Evolutionary conservation across 495 filamentous ascomycete genomes (phyloP), one percentile per base, ranked within the genome.

Genomic region (Tuber magnatum): DNA sequence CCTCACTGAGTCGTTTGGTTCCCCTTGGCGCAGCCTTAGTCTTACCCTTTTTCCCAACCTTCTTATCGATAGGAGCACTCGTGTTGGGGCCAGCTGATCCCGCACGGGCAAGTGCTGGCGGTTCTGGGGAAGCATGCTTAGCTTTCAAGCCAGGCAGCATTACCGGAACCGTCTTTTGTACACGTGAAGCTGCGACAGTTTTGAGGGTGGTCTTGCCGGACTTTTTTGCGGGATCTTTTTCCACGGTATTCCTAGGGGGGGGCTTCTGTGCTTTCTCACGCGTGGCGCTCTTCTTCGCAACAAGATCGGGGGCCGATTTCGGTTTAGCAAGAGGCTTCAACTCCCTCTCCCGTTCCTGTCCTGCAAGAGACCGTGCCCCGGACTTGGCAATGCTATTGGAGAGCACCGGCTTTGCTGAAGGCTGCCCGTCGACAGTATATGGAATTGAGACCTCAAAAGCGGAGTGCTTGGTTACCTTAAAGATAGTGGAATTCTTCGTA

Each of bases 401-500:
- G 12, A 65, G 28, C 28, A 32, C 28, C 12, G 56, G 56, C 28
- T 35, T 65, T 35, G 56, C 5, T 20, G 28, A 65, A 65, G 28
- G 56, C 35, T 65, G 56, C 28, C 56, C 28, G 28, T n/a, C 56
- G 28, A 65, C 12, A 28, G 56, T 65, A 65, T 65, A 65, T 32
- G 56, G 56, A 20, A 65, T 65, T 22, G 48, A 65, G 9, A 51
- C 48, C 28, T 71, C 43, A 43, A 44, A 75, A 43, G 68, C 39
- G 56, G 56, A 20, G 32, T 65, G 56, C 56, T 77, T 78, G 12
- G 10, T 35, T 22, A n/a, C 39, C 40, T 75, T 78, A 18, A 74
- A 41, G 69, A 40, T 46, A 48, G 72, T 72, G 22, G 70, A 38
- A 68, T 18, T 38, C 42, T 75, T 75, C 24, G 48, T 68, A 70